Base-by-base conservation (phyloP, 257 asterid species). In the Ilex asprella region DNA sequence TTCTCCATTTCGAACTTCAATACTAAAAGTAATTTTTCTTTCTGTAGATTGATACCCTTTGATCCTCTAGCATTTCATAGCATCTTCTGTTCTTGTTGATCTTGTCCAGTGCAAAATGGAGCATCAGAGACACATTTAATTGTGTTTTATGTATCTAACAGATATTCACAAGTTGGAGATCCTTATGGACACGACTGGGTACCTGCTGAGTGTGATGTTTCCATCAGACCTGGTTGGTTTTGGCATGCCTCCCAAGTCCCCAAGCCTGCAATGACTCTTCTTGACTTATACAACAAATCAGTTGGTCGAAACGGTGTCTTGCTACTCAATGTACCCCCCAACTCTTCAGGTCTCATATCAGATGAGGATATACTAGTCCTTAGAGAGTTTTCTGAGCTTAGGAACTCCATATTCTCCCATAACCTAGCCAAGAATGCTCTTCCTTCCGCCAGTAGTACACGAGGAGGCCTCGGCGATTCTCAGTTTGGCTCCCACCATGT, bases 171-270 rank as follows among this genome's bases (percentile, higher is more conserved):
- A n/a, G 70, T 76, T 30, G 99, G 99, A 55, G 99, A 93, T 63
- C 89, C 92, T 5, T 75, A 49, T 5, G 97, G 99, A 55, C 92
- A 71, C 9, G 97, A 89, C 58, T 93, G 99, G 99, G 84, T 89
- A 50, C 96, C 97, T 49, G 84, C 99, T 51, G 95, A 85, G 56
- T 93, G 99, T 55, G 96, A 93, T 39, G 95, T 93, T 55, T 93
- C 99, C 2, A 89, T 93, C 70, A 79, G 97, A 58, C 79, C 90
- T 0, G 96, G 96, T 51, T 93, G 99, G 99, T 93, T 93, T 69
- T 93, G 99, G 99, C 99, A 89, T 66, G 76, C 85, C 13, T 85
- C 96, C 0, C 79, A 93, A 76, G 68, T 63, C 67, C 99, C 99
- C 21, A 87, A 87, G 76, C 73, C 97, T 3, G 94, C 97, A 64